Conservation (phyloP, 2,329 filamentous ascomycete species). For the Chalaropsis ovoidea region DNA sequence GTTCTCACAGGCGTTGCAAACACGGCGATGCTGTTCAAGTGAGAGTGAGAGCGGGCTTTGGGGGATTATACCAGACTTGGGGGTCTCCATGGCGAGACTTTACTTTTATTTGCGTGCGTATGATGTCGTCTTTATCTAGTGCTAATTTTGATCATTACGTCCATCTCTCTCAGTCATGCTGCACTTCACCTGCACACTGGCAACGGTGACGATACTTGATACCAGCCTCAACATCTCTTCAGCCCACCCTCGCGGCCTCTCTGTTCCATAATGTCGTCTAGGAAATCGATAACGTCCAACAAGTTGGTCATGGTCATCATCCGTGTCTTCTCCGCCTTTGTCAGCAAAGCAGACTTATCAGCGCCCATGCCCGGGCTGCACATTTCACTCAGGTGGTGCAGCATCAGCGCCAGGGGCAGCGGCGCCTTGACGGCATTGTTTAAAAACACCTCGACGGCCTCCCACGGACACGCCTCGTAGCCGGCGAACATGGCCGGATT, state of each 20-base stretch:
- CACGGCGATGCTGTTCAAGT: slow-evolving; percentile 7
- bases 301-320: slow-evolving; percentile 44
- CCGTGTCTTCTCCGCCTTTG: slow-evolving; percentile 44
- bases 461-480: slow-evolving; percentile 48
- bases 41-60: neutral
- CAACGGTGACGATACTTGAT: neutral
- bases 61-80: slow-evolving; percentile 1
- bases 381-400: slow-evolving; percentile 61
- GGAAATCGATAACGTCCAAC: slow-evolving; percentile 50
- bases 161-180: neutral
- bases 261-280: slow-evolving; percentile 42
- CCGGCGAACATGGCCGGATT: slow-evolving; percentile 58
- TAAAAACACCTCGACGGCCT: slow-evolving; percentile 54
- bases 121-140: slow-evolving; percentile 13
- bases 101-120: slow-evolving; percentile 10
- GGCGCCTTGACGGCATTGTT: slow-evolving; percentile 47
- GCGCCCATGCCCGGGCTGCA: slow-evolving; percentile 46
- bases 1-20: neutral
- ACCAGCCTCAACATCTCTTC: neutral
- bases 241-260: slow-evolving; percentile 19
- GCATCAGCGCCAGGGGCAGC: slow-evolving; percentile 51
- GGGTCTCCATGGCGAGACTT: neutral
- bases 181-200: neutral
- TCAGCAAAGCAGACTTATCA: slow-evolving; percentile 43
- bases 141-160: slow-evolving; percentile 5